These are phyloP conservation scores for Coemansia sp. DNA, from an alignment of 192 early-diverging fungal species.

Conservation along the genomic window DNA sequence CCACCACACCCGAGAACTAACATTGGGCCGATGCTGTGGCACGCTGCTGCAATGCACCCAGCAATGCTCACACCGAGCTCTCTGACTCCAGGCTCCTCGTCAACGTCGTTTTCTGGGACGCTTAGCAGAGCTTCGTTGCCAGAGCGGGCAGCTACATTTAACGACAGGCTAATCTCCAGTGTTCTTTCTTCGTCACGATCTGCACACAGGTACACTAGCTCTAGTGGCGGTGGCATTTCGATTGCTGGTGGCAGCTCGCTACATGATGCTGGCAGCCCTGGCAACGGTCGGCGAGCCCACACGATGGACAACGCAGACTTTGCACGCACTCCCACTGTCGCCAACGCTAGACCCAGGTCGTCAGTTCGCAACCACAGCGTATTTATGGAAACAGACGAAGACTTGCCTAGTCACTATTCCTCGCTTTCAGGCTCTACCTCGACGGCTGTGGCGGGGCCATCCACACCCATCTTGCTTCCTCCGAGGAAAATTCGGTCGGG, in stretches of 20 bases:
- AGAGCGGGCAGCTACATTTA: conserved; percentile 5
- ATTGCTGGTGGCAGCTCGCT: not conserved
- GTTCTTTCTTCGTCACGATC: not conserved
- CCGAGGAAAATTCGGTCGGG: not conserved
- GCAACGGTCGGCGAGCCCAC: conserved; percentile 21
- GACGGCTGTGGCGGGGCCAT: not conserved
- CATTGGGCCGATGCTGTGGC: conserved; percentile 52
- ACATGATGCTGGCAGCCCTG: not conserved
- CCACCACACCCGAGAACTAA: conserved; percentile 45
- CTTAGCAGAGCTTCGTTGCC: conserved; percentile 2
- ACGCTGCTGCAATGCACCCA: conserved; percentile 6
- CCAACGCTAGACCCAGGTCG: not conserved
- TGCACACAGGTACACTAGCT: conserved; percentile 26
- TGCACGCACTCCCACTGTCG: not conserved
- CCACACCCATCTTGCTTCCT: not conserved
- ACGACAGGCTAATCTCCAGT: conserved; percentile 4
- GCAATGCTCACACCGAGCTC: conserved; percentile 2
- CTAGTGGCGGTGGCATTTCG: conserved; percentile 8
- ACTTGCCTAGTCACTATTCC: not conserved
- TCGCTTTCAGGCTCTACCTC: conserved; percentile 8
- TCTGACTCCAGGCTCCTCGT: conserved; percentile 10
- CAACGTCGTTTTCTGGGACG: conserved; percentile 5
- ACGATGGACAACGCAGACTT: conserved; percentile 43
- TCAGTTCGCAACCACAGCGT: conserved; percentile 31
- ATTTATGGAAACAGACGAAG: conserved; percentile 27